phyloP scores from a whole-genome alignment of 257 asterid genomes.

The Nicotiana undulata region DNA sequence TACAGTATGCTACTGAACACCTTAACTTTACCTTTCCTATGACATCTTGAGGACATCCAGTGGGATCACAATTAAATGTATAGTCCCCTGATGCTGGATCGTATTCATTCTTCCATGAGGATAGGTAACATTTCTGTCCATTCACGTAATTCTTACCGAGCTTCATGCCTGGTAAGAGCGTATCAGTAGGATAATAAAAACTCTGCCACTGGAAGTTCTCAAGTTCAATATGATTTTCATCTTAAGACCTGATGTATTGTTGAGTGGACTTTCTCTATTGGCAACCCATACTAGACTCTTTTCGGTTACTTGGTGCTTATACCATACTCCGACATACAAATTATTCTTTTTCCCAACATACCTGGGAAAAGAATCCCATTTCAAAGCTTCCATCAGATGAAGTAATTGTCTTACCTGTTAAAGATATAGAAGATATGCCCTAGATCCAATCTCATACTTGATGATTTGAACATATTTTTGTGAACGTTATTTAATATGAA shows the following conservation, averaged over 20 bases:
- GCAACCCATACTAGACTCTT: slow-evolving; percentile 5
- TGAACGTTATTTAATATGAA: too few relatives aligned
- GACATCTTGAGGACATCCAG: slow-evolving; percentile 40
- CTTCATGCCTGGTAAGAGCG: slow-evolving; percentile 21
- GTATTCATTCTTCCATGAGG: slow-evolving; percentile 29
- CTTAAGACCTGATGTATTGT: background rate
- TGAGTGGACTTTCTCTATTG: background rate
- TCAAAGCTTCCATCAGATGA: slow-evolving; percentile 16
- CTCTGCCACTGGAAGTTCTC: slow-evolving; percentile 23
- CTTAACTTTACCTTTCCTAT: too few relatives aligned
- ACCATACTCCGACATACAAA: slow-evolving; percentile 6
- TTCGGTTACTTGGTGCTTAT: background rate
- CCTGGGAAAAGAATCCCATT: background rate
- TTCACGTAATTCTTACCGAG: slow-evolving; percentile 24
- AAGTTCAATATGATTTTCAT: background rate
- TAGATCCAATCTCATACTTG: too few relatives aligned
- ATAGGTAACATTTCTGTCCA: slow-evolving; percentile 13
- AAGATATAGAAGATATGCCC: too few relatives aligned
- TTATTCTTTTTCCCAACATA: background rate
- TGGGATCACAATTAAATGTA: slow-evolving; percentile 15
- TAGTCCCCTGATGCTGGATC: slow-evolving; percentile 37
- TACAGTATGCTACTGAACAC: too few relatives aligned
- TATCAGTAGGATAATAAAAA: slow-evolving; percentile 25
- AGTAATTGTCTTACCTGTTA: slow-evolving; percentile 12
- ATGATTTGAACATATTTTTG: too few relatives aligned